Percentiles rank a stretch among this genome's conserved stretches.
Evolutionary conservation across 106 monocot species (phyloP).

Genomic region (Dioscorea alata): DNA sequence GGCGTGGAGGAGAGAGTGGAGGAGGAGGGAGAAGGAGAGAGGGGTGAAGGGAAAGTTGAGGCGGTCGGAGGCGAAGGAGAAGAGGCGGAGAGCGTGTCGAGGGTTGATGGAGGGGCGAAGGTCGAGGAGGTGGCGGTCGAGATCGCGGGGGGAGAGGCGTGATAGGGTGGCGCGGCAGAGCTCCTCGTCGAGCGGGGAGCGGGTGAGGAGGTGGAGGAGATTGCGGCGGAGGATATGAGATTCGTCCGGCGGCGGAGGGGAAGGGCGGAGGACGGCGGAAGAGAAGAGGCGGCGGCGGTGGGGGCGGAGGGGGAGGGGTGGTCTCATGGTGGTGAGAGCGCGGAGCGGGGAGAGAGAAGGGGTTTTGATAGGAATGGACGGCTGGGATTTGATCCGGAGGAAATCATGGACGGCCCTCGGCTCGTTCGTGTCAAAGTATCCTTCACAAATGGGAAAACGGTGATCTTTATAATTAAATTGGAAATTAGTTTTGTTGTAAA

Average conservation of each 20-base stretch:
- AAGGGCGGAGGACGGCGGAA: not conserved
- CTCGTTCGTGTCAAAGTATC: too few relatives aligned
- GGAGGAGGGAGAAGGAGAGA: conserved; percentile 39
- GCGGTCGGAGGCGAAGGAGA: conserved; percentile 37
- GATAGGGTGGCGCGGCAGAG: conserved; percentile 24
- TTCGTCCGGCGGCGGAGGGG: not conserved
- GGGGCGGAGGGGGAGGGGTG: not conserved
- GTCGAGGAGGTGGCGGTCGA: conserved; percentile 23
- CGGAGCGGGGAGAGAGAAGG: conserved; percentile 1
- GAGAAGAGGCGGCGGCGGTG: conserved; percentile 1
- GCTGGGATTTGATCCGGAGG: not conserved
- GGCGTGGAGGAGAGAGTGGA: conserved; percentile 39
- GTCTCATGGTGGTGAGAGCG: conserved; percentile 8
- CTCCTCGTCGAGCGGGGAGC: conserved; percentile 1
- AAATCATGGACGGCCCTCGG: too few relatives aligned
- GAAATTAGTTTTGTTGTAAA: too few relatives aligned
- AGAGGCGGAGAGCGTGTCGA: conserved; percentile 33
- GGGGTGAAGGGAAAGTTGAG: conserved; percentile 37
- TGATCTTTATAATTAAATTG: too few relatives aligned
- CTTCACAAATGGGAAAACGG: too few relatives aligned
- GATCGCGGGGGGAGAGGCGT: conserved; percentile 18
- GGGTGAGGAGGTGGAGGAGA: conserved; percentile 17
- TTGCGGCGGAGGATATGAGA: not conserved
- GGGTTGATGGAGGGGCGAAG: conserved; percentile 30
- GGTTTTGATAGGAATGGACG: not conserved